These are phyloP conservation scores for Dipodascus albidus DNA, from an alignment of 805 yeast species.

Conservation along the genomic window DNA sequence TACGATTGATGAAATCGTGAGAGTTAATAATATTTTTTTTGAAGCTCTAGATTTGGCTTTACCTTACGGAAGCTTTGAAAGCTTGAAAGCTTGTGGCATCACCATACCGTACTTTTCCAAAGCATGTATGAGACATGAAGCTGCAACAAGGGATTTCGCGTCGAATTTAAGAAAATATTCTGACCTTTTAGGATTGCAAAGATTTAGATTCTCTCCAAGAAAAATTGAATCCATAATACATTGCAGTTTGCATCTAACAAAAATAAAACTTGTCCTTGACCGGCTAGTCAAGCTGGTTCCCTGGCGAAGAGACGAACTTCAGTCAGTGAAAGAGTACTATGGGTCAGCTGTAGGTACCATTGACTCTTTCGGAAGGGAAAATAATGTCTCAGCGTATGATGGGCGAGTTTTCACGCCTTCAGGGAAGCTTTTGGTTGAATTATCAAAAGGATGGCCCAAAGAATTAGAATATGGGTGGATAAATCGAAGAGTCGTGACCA, in stretches of 20 bases:
- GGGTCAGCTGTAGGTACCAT: slow-evolving; percentile 51
- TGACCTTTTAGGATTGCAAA: slow-evolving; percentile 19
- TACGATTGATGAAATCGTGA: slow-evolving; percentile 84
- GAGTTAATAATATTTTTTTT: slow-evolving; percentile 76
- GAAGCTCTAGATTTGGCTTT: slow-evolving; percentile 61
- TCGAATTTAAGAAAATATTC: slow-evolving; percentile 34
- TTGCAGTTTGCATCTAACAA: slow-evolving; percentile 61
- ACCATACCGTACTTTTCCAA: slow-evolving; percentile 85
- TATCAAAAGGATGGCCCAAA: slow-evolving; percentile 80
- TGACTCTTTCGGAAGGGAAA: slow-evolving; percentile 66
- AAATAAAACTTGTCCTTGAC: slow-evolving; percentile 54
- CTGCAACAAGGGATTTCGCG: slow-evolving; percentile 64
- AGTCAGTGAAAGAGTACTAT: slow-evolving; percentile 32
- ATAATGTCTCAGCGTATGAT: slow-evolving; percentile 35
- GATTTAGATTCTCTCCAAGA: slow-evolving; percentile 31
- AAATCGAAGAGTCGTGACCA: slow-evolving; percentile 72
- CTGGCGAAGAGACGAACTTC: slow-evolving; percentile 29
- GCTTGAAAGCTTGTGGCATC: slow-evolving; percentile 67
- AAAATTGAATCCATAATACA: slow-evolving; percentile 50
- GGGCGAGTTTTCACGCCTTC: slow-evolving; percentile 79
- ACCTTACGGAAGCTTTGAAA: slow-evolving; percentile 62
- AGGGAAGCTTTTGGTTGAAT: slow-evolving; percentile 75
- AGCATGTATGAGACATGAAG: slow-evolving; percentile 89
- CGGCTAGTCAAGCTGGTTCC: slow-evolving; percentile 36
- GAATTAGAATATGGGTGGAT: slow-evolving; percentile 85